A percentile compares a stretch with the other conserved stretches of the same genome.
phyloP scores from a whole-genome alignment of 257 asterid species.

The Solanum sparsipilum region DNA sequence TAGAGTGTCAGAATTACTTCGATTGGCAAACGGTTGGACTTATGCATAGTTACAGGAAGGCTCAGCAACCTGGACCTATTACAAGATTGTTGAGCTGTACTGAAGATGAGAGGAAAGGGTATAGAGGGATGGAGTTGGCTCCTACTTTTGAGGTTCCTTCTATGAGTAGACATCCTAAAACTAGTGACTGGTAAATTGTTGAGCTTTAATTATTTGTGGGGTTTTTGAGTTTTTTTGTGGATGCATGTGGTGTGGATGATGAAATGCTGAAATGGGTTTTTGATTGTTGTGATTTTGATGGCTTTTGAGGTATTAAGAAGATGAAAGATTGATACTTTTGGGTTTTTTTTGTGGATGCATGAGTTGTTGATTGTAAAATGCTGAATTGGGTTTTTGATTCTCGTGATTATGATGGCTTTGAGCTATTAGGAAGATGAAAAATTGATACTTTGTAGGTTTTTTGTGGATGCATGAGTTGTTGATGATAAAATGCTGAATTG shows the following conservation, averaged over 20 bases:
- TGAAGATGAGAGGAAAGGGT: conserved; percentile 47
- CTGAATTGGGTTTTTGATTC: background rate
- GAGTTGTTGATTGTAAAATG: background rate
- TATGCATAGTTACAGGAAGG: conserved; percentile 73
- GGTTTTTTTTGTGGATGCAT: background rate
- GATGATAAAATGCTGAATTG: background rate
- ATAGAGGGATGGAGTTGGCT: conserved; percentile 88
- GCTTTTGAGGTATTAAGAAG: background rate
- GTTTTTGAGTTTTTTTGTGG: background rate
- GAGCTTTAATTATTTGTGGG: background rate
- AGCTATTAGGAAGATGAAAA: background rate
- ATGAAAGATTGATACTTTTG: background rate
- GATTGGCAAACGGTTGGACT: conserved; percentile 99
- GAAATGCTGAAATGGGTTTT: background rate
- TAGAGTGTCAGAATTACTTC: conserved; percentile 90
- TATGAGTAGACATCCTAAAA: conserved; percentile 59
- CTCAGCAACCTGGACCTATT: conserved; percentile 88
- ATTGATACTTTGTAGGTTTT: background rate
- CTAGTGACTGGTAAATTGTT: conserved; percentile 66
- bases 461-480: background rate
- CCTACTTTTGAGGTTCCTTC: conserved; percentile 94
- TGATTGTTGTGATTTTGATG: background rate
- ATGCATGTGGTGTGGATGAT: background rate
- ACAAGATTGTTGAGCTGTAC: conserved; percentile 92
- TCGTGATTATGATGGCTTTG: background rate